Evolutionary conservation across 2,329 filamentous ascomycete species (phyloP), one percentile per base, ranked within the genome.

Genomic region (Fusarium brachygibbosum): DNA sequence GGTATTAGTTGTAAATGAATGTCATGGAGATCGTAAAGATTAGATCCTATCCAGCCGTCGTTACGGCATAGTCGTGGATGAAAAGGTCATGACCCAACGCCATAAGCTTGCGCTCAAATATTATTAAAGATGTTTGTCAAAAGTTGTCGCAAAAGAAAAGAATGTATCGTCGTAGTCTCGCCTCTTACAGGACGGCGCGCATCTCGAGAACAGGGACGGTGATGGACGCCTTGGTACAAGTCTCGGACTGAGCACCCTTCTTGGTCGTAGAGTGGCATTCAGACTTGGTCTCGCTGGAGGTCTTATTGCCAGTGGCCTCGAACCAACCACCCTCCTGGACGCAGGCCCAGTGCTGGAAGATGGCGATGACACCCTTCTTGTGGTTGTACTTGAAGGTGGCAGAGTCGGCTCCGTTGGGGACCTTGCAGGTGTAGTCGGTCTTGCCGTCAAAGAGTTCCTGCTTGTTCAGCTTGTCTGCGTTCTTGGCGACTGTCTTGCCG

Each of bases 281-380:
- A 76, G 9, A 21, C 67, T 48, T 69, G 48, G 32, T 68, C 50
- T 77, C 75, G 17, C 69, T 46, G 68, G 76, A 71, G 17, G 67
- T 69, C 14, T 63, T 68, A 21, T 63, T 64, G 40, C 77, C 77
- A 62, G 68, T 73, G 60, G 78, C 78, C 38, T 66, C 73, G 67
- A 74, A 78, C 48, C 70, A 66, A 7, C 73, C 74, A 9, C 76
- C 76, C 64, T 85, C 81, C 41, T 83, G 80, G 38, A 69, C 68
- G 73, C 85, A 87, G 5, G 69, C 72, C 85, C 85, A 87, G 23
- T 77, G 82, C 78, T 87, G 84, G 73, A 82, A 82, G 63, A 87
- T 66, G 35, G 75, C 69, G 42, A 87, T 74, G 53, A 73, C 63
- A 2, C 77, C 76, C 14, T 74, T 74, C 11, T 81, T 76, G 40